Conservation (phyloP, 192 early-diverging fungal genomes). For the Coemansia erecta region DNA sequence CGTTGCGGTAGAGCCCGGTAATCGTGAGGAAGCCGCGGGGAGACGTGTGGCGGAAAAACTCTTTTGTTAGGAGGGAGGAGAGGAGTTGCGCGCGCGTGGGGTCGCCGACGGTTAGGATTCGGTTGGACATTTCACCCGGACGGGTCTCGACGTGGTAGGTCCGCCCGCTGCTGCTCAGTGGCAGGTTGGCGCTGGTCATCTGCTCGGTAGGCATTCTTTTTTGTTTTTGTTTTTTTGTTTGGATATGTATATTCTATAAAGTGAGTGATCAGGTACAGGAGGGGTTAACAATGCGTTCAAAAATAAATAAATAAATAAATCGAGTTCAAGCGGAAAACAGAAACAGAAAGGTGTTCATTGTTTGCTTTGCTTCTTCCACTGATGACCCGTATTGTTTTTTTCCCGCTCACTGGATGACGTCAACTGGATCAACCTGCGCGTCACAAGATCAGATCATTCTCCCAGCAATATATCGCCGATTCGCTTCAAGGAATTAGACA, state of each 20-base stretch:
- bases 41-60: slow-evolving; percentile 56
- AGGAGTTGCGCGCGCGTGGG: slow-evolving; percentile 66
- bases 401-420: too few relatives aligned
- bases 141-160: slow-evolving; percentile 84
- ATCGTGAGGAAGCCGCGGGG: slow-evolving; percentile 84
- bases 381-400: too few relatives aligned
- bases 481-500: too few relatives aligned
- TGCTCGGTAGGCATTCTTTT: slow-evolving; percentile 24
- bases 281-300: too few relatives aligned
- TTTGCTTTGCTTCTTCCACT: too few relatives aligned
- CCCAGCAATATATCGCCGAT: too few relatives aligned
- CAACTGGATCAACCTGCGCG: too few relatives aligned
- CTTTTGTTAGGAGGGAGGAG: slow-evolving; percentile 60
- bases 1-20: slow-evolving; percentile 73
- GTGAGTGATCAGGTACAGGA: too few relatives aligned
- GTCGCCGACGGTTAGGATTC: slow-evolving; percentile 88
- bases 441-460: too few relatives aligned
- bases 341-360: too few relatives aligned
- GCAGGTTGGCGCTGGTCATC: slow-evolving; percentile 74
- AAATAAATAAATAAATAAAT: not conserved
- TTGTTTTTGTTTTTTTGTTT: too few relatives aligned
- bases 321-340: not conserved
- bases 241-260: too few relatives aligned
- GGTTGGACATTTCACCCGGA: slow-evolving; percentile 79
- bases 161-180: slow-evolving; percentile 67